Evolutionary conservation across 2,329 filamentous ascomycete genomes (phyloP).

Genomic region (Biscogniauxia marginata): DNA sequence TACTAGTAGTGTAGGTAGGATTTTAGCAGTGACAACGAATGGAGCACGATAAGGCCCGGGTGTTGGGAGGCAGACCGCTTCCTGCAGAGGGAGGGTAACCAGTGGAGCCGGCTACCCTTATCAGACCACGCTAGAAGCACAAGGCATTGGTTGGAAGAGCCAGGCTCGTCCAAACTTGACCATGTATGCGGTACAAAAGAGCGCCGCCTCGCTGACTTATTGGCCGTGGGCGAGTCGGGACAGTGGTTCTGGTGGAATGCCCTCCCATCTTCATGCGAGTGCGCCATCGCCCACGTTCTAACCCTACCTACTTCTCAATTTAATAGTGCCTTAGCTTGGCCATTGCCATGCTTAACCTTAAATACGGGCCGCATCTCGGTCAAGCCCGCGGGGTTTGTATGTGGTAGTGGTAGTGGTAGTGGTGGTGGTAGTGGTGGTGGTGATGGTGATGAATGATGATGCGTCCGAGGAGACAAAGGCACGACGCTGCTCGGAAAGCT

Average conservation of each 20-base stretch:
- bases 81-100: background rate
- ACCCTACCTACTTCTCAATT: background rate
- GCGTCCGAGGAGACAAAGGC: no score
- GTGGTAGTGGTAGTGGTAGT: background rate
- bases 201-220: background rate
- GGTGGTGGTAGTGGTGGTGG: no score
- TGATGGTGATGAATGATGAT: no score
- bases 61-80: background rate
- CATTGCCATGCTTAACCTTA: background rate
- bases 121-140: background rate
- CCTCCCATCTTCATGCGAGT: background rate
- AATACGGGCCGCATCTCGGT: background rate
- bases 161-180: background rate
- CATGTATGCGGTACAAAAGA: background rate
- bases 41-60: background rate
- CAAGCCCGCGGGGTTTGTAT: background rate
- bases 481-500: no score
- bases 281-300: no score
- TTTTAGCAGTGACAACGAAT: background rate
- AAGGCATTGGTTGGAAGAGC: background rate
- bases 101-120: background rate
- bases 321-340: background rate
- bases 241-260: no score
- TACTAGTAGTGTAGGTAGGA: background rate
- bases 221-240: no score